Conservation (phyloP, 1,284 basidiomycete species). For the Coniferiporia weirii region DNA sequence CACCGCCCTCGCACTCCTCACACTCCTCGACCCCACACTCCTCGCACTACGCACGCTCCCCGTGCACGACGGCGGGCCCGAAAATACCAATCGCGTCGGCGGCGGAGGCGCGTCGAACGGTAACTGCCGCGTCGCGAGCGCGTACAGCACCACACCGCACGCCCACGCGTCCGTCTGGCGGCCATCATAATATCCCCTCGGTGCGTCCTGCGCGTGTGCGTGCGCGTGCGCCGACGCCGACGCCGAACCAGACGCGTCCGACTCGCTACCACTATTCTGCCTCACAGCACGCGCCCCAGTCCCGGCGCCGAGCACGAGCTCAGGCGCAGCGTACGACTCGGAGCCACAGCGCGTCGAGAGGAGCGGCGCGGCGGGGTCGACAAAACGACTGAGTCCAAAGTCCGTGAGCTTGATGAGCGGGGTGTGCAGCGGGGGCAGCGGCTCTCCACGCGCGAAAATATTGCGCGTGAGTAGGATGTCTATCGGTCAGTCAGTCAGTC, state of each 20-base stretch:
- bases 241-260: conserved; percentile 15
- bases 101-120: conserved; percentile 50
- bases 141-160: conserved; percentile 80
- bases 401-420: conserved; percentile 86
- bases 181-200: conserved; percentile 71
- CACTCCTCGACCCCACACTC: conserved; percentile 6
- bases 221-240: too few relatives aligned
- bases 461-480: conserved; percentile 55
- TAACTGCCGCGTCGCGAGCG: conserved; percentile 58
- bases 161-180: conserved; percentile 89
- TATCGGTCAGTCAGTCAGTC: conserved; percentile 4
- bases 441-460: conserved; percentile 39
- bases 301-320: conserved; percentile 61
- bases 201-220: conserved; percentile 3
- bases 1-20: conserved; percentile 3
- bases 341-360: conserved; percentile 87
- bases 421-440: conserved; percentile 35
- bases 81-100: background rate
- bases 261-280: conserved; percentile 8
- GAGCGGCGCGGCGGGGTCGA: conserved; percentile 63
- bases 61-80: conserved; percentile 15
- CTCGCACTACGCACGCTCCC: conserved; percentile 17
- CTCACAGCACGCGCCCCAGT: conserved; percentile 1
- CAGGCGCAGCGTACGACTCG: conserved; percentile 89
- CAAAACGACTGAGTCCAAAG: conserved; percentile 86